A percentile compares a stretch with the other conserved stretches of the same genome.
Evolutionary conservation across 805 yeast species (phyloP).

Genomic region (Saturnispora quitensis): DNA sequence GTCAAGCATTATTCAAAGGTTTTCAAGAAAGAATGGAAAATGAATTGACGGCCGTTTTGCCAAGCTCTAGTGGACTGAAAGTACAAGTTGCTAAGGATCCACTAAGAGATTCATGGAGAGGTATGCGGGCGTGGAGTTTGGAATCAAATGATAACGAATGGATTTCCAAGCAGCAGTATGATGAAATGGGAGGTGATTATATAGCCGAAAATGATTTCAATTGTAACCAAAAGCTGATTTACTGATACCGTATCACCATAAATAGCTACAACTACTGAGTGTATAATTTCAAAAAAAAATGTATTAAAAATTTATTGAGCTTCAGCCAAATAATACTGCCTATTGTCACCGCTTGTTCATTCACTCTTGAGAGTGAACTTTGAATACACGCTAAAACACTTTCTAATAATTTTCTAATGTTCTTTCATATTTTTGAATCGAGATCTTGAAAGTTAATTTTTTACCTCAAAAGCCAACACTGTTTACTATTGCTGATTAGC

Average conservation of each 20-base stretch:
- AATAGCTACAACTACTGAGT: not conserved
- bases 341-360: no score
- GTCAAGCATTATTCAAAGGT: slow-evolving; percentile 58
- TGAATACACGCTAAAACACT: no score
- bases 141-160: slow-evolving; percentile 32
- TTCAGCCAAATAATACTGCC: no score
- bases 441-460: not conserved
- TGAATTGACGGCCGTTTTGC: slow-evolving; percentile 67
- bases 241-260: not conserved
- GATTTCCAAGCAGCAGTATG: slow-evolving; percentile 65
- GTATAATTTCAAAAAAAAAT: not conserved
- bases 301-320: not conserved
- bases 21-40: slow-evolving; percentile 55
- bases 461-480: not conserved
- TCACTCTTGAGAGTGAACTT: no score
- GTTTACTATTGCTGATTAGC: not conserved
- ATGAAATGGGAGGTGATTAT: slow-evolving; percentile 84
- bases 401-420: not conserved
- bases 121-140: slow-evolving; percentile 76
- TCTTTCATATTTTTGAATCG: not conserved
- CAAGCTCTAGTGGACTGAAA: slow-evolving; percentile 50
- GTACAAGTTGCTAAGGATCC: slow-evolving; percentile 65
- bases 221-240: slow-evolving; percentile 10
- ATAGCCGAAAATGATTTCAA: slow-evolving; percentile 81
- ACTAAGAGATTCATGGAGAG: slow-evolving; percentile 80